Conservation (phyloP, 2,329 filamentous ascomycete species). For the Dryadomyces quercus-mongolicae region DNA sequence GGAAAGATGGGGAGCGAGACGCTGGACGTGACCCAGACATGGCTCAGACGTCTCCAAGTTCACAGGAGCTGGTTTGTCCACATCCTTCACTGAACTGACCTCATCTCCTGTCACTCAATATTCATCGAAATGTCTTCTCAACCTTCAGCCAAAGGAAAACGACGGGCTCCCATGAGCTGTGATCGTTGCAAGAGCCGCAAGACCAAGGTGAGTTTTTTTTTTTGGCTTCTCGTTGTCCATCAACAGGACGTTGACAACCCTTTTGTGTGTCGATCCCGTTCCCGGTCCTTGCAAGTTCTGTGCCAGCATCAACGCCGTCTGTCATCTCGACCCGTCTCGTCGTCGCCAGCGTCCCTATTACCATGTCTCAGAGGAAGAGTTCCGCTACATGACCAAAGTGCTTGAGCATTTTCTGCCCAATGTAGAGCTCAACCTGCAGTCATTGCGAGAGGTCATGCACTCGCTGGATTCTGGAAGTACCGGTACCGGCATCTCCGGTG, state of each 20-base stretch:
- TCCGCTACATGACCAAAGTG: constrained; percentile 17
- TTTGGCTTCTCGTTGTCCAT: background rate
- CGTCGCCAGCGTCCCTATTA: constrained; percentile 18
- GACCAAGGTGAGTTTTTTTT: constrained; percentile 13
- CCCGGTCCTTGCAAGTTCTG: constrained; percentile 18
- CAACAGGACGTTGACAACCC: too few species aligned
- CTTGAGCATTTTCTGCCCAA: constrained; percentile 17
- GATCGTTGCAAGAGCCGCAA: constrained; percentile 18
- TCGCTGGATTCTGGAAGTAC: constrained; percentile 5
- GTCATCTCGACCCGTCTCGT: constrained; percentile 17
- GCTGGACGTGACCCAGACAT: too few species aligned
- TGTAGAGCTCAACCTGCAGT: constrained; percentile 14
- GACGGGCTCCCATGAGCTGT: constrained; percentile 18
- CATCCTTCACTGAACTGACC: background rate
- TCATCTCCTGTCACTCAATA: background rate
- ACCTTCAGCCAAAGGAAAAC: constrained; percentile 5
- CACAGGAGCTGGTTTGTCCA: too few species aligned
- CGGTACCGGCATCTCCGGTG: background rate
- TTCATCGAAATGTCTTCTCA: background rate
- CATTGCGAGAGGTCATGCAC: constrained; percentile 11
- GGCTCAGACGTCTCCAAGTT: too few species aligned
- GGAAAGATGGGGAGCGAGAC: too few species aligned
- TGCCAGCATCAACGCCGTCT: constrained; percentile 15
- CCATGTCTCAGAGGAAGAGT: constrained; percentile 18
- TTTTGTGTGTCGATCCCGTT: constrained; percentile 13